A percentile compares a stretch with the other conserved stretches of the same genome.
phyloP scores from a whole-genome alignment of 23 red algal genomes.

The Pyropia haitanensis region DNA sequence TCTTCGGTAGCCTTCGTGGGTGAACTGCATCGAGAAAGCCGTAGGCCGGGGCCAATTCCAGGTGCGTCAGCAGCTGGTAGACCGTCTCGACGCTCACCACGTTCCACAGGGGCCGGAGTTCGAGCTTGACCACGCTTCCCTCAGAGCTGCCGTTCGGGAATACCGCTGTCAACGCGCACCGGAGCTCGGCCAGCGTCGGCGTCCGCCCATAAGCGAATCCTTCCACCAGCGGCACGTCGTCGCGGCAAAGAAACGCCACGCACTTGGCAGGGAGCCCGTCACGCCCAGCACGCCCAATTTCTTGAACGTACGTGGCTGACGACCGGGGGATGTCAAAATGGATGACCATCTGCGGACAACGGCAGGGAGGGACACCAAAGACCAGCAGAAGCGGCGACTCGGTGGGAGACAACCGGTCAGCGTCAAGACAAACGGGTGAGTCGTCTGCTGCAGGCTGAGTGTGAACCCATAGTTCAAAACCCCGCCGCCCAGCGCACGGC shows the following conservation, averaged over 20 bases:
- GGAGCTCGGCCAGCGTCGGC: slow-evolving; percentile 3
- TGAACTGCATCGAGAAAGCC: too few relatives aligned
- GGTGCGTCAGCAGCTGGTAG: slow-evolving; percentile 40
- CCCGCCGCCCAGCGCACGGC: too few relatives aligned
- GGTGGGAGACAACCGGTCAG: too few relatives aligned
- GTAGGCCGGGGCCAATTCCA: slow-evolving; percentile 25
- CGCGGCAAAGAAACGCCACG: slow-evolving; percentile 40
- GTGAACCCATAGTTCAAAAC: too few relatives aligned
- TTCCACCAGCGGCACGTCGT: slow-evolving; percentile 51
- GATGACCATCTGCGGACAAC: slow-evolving; percentile 10
- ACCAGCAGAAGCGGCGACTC: too few relatives aligned
- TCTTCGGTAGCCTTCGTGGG: too few relatives aligned
- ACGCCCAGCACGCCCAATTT: slow-evolving; percentile 81
- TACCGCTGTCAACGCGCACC: not conserved
- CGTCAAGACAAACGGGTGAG: too few relatives aligned
- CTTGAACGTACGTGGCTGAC: slow-evolving; percentile 71
- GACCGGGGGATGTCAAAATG: slow-evolving; percentile 69
- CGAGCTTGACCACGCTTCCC: slow-evolving; percentile 19
- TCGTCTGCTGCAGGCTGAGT: too few relatives aligned
- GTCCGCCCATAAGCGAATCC: slow-evolving; percentile 28
- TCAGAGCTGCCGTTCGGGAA: slow-evolving; percentile 10
- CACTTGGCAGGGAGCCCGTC: slow-evolving; percentile 57
- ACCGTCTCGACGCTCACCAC: slow-evolving; percentile 29
- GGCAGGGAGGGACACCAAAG: too few relatives aligned
- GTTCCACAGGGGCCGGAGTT: slow-evolving; percentile 26